A percentile compares a stretch with the other conserved stretches of the same genome.
These are phyloP conservation scores for Lecanicillium sp. DNA, from an alignment of 2,329 filamentous ascomycete genomes.

Conservation along the genomic window DNA sequence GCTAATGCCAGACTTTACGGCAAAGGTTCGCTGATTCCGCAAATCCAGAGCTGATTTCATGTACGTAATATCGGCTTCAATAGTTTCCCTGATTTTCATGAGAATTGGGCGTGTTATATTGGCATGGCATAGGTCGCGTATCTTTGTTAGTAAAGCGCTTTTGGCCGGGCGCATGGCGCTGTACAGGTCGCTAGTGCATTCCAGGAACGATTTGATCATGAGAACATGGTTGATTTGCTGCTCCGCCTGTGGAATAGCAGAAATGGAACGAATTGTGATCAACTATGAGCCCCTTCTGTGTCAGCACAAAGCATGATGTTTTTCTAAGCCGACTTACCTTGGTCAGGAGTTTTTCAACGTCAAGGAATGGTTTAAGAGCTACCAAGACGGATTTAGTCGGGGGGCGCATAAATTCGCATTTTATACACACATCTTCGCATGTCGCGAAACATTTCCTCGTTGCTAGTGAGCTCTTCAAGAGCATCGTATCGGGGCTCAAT, in stretches of 20 bases:
- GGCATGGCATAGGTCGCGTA: constrained; percentile 61
- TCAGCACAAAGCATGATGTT: not conserved
- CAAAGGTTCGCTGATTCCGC: constrained; percentile 83
- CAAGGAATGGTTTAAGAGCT: constrained; percentile 67
- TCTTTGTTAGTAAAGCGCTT: constrained; percentile 56
- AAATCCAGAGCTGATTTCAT: constrained; percentile 74
- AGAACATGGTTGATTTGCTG: constrained; percentile 81
- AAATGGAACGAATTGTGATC: constrained; percentile 62
- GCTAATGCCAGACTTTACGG: constrained; percentile 77
- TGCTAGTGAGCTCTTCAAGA: constrained; percentile 70
- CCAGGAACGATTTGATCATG: constrained; percentile 75
- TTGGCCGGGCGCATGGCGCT: constrained; percentile 57
- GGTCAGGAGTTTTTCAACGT: constrained; percentile 73
- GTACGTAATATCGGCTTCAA: constrained; percentile 76
- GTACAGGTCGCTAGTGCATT: constrained; percentile 57
- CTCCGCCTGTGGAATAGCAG: constrained; percentile 61
- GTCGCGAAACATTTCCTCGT: constrained; percentile 77
- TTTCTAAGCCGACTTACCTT: constrained; percentile 37
- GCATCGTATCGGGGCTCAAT: constrained; percentile 71
- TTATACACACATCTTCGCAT: constrained; percentile 55
- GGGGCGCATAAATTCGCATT: not conserved
- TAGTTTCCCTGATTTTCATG: constrained; percentile 55
- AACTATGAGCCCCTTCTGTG: constrained; percentile 52
- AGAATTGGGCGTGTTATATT: constrained; percentile 53
- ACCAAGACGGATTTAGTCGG: constrained; percentile 12